phyloP scores from a whole-genome alignment of 441 rosid species.

The Adansonia madagascariensis region DNA sequence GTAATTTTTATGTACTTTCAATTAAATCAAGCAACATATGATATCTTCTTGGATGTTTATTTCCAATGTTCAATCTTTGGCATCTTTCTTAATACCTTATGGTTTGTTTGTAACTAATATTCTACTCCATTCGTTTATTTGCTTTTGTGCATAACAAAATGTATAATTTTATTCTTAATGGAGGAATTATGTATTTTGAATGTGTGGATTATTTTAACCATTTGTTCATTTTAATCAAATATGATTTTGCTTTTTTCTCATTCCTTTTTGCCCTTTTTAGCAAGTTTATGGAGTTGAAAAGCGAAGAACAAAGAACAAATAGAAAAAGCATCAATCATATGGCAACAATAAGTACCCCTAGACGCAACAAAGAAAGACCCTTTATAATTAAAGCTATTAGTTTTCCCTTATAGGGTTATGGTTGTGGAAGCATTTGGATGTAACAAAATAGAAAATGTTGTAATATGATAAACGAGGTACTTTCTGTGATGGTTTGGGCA shows the following conservation, averaged over 20 bases:
- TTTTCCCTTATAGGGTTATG: not conserved
- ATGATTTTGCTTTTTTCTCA: not conserved
- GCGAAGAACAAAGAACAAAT: constrained; percentile 2
- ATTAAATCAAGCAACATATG: not conserved
- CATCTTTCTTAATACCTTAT: not conserved
- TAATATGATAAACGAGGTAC: not conserved
- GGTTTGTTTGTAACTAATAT: not conserved
- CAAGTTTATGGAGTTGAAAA: constrained; percentile 7
- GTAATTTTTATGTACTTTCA: constrained; percentile 1
- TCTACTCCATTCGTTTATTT: not conserved
- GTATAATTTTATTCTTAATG: not conserved
- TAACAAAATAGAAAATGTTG: constrained; percentile 2
- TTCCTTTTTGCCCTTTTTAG: not conserved
- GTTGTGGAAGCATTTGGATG: not conserved
- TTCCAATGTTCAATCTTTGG: not conserved
- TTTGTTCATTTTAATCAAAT: not conserved
- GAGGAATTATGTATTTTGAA: not conserved
- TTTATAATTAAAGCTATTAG: not conserved
- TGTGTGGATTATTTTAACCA: not conserved
- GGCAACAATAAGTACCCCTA: not conserved
- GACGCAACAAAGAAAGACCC: constrained; percentile 9
- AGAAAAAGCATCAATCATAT: not conserved
- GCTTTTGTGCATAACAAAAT: not conserved
- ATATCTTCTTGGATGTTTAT: not conserved
- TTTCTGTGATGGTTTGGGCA: not conserved